Conservation (phyloP, 768 basidiomycete species). For the Pholiota microspora region DNA sequence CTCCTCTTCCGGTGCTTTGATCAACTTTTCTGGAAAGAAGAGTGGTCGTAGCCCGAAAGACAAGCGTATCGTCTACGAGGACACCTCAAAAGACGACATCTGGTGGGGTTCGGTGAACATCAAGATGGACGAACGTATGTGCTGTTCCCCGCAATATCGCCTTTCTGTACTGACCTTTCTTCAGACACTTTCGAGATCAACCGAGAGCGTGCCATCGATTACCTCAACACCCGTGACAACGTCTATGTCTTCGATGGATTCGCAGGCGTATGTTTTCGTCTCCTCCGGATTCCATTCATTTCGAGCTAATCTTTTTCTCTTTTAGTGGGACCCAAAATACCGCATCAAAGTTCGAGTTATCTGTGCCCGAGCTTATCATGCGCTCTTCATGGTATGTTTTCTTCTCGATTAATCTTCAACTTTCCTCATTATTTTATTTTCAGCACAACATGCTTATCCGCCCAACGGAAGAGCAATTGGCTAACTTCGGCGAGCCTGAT, state of each 20-base stretch:
- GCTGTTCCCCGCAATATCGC: neutral
- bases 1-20: constrained; percentile 92
- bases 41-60: constrained; percentile 97
- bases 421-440: constrained; percentile 13
- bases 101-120: constrained; percentile 99
- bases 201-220: constrained; percentile 98
- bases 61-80: constrained; percentile 99
- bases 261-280: constrained; percentile 63
- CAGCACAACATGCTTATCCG: constrained; percentile 99
- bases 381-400: constrained; percentile 89
- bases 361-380: constrained; percentile 97
- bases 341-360: constrained; percentile 99
- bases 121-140: constrained; percentile 94
- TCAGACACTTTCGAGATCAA: constrained; percentile 98
- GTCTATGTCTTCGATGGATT: constrained; percentile 98
- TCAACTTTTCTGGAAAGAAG: constrained; percentile 99
- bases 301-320: constrained; percentile 8
- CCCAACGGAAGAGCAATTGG: constrained; percentile 91
- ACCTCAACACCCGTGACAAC: constrained; percentile 96
- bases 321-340: constrained; percentile 96
- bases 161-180: constrained; percentile 7
- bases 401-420: constrained; percentile 16
- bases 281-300: constrained; percentile 5
- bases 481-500: constrained; percentile 94
- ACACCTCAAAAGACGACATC: constrained; percentile 92